Conservation (phyloP, 2,329 filamentous ascomycete genomes). For the Sarocladium strictum region DNA sequence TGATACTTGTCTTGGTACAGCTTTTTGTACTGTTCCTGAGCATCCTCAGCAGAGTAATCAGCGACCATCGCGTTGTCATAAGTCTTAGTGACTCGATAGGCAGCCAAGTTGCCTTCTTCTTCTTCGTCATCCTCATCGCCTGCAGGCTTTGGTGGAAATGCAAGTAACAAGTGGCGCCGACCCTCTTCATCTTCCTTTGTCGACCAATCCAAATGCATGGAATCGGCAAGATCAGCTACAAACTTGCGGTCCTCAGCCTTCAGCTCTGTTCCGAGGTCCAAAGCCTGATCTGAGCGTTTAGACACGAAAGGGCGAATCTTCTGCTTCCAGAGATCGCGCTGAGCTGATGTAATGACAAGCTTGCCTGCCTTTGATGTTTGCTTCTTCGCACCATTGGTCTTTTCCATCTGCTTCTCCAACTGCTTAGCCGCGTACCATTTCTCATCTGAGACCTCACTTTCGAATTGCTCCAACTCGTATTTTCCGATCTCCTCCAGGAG, state of each 20-base stretch:
- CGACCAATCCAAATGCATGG: slow-evolving; percentile 50
- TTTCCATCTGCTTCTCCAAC: slow-evolving; percentile 54
- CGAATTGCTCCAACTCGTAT: slow-evolving; percentile 89
- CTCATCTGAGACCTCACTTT: slow-evolving; percentile 80
- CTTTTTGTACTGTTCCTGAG: slow-evolving; percentile 69
- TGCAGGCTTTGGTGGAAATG: slow-evolving; percentile 37
- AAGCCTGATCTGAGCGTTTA: slow-evolving; percentile 54
- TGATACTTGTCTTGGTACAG: slow-evolving; percentile 88
- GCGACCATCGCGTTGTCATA: slow-evolving; percentile 88
- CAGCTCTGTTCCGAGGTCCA: slow-evolving; percentile 69
- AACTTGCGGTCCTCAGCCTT: slow-evolving; percentile 88
- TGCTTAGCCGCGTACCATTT: slow-evolving; percentile 90
- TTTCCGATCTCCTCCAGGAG: slow-evolving; percentile 80
- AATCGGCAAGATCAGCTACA: slow-evolving; percentile 74
- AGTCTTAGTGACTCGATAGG: slow-evolving; percentile 77
- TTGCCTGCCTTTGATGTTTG: slow-evolving; percentile 47
- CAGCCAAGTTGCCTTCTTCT: slow-evolving; percentile 80
- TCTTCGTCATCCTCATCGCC: slow-evolving; percentile 48
- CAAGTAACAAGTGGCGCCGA: slow-evolving; percentile 44
- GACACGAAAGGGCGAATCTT: slow-evolving; percentile 78
- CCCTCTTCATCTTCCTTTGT: slow-evolving; percentile 53
- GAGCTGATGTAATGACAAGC: slow-evolving; percentile 68
- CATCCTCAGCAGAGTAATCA: slow-evolving; percentile 73
- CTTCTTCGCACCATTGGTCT: slow-evolving; percentile 50
- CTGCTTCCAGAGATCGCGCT: slow-evolving; percentile 76